Percentiles rank a stretch among this genome's conserved stretches.
phyloP scores from a whole-genome alignment of 495 filamentous ascomycete species.

The Tuber calosporum region DNA sequence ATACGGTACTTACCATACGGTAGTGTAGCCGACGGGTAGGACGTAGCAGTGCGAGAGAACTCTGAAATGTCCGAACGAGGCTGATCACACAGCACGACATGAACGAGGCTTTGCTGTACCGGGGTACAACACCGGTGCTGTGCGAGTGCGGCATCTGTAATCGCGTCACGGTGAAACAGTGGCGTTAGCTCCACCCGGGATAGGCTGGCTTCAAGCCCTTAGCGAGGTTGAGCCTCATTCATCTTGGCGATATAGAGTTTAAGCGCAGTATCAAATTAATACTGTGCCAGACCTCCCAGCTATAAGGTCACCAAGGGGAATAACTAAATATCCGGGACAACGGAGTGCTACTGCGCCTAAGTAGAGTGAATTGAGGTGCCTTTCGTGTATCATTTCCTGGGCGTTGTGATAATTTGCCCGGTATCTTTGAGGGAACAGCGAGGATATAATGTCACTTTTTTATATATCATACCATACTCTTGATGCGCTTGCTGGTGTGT shows the following conservation, averaged over 20 bases:
- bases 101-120: not conserved
- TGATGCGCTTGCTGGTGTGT: not conserved
- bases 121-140: not conserved
- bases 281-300: not conserved
- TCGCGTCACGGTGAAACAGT: not conserved
- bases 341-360: not conserved
- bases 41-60: not conserved
- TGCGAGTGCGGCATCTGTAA: not conserved
- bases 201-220: not conserved
- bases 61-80: not conserved
- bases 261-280: too few relatives aligned
- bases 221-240: not conserved
- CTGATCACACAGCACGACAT: not conserved
- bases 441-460: not conserved
- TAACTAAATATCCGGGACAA: not conserved
- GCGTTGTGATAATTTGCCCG: not conserved
- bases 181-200: not conserved
- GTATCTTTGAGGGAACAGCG: not conserved
- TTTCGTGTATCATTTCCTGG: not conserved
- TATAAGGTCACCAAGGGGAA: not conserved
- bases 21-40: not conserved
- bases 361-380: too few relatives aligned
- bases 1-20: not conserved
- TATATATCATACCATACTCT: not conserved
- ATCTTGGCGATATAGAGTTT: not conserved